A percentile compares a stretch with the other conserved stretches of the same genome.
phyloP scores from a whole-genome alignment of 2,329 filamentous ascomycete genomes.

The Aspergillus aculeatus region DNA sequence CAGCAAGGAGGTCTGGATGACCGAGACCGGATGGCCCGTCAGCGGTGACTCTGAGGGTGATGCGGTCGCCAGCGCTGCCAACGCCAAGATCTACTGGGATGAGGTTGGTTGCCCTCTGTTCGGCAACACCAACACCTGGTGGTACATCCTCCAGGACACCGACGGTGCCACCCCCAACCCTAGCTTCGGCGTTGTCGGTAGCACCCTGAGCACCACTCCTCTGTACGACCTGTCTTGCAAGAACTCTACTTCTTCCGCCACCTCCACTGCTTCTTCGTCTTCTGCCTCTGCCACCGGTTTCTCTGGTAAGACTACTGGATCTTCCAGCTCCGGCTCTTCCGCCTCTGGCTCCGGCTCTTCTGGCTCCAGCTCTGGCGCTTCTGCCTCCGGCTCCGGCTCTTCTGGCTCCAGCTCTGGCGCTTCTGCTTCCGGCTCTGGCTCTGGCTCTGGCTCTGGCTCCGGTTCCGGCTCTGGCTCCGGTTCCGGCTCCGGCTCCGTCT shows the following conservation, averaged over 20 bases:
- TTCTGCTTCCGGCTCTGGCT: constrained; percentile 14
- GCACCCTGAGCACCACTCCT: constrained; percentile 35
- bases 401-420: not conserved
- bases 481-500: constrained; percentile 5
- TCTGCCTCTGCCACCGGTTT: constrained; percentile 2
- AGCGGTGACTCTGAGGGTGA: constrained; percentile 62
- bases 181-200: constrained; percentile 41
- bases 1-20: constrained; percentile 77
- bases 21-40: constrained; percentile 85
- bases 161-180: constrained; percentile 30
- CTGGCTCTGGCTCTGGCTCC: constrained; percentile 24
- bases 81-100: constrained; percentile 79
- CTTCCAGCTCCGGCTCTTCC: constrained; percentile 4
- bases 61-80: constrained; percentile 62
- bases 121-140: constrained; percentile 43
- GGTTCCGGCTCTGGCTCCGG: constrained; percentile 27
- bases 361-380: constrained; percentile 15
- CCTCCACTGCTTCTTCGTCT: constrained; percentile 20
- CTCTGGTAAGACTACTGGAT: not conserved
- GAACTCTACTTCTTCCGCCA: constrained; percentile 23
- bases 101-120: constrained; percentile 67
- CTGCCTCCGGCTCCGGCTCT: not conserved
- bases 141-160: constrained; percentile 44
- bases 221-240: constrained; percentile 41
- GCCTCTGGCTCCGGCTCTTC: constrained; percentile 23